Conservation (phyloP, 176 grass and related monocot species). For the Avena eriantha region DNA sequence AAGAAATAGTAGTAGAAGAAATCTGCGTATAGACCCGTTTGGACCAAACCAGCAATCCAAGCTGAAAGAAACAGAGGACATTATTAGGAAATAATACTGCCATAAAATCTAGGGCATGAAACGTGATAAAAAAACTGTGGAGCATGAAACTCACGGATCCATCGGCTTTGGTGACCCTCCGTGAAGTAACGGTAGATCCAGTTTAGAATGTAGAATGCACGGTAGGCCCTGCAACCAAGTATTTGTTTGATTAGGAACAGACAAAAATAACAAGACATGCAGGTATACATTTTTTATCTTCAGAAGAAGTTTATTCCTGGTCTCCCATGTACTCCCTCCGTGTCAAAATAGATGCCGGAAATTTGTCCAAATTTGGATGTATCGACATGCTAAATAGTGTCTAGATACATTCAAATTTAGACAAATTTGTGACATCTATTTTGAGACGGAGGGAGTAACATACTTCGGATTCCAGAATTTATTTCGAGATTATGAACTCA, state of each 20-base stretch:
- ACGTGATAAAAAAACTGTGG: background rate
- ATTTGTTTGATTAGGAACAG: background rate
- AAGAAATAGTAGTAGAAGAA: conserved; percentile 99
- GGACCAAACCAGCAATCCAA: conserved; percentile 91
- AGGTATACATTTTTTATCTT: background rate
- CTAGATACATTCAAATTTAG: too few relatives aligned
- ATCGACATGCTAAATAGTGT: too few relatives aligned
- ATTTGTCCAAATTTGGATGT: too few relatives aligned
- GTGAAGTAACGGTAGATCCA: conserved; percentile 95
- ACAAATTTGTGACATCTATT: too few relatives aligned
- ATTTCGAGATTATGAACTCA: background rate
- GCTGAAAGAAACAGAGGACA: conserved; percentile 53
- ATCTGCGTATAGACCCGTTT: conserved; percentile 90
- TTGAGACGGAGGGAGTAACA: background rate
- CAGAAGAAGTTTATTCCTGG: background rate
- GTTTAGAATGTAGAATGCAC: conserved; percentile 92
- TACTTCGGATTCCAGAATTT: too few relatives aligned
- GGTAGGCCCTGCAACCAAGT: conserved; percentile 70
- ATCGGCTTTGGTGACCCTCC: conserved; percentile 73
- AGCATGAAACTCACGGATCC: conserved; percentile 70
- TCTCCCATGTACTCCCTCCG: background rate
- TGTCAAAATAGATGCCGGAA: too few relatives aligned
- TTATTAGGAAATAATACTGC: conserved; percentile 37
- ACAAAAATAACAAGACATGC: background rate
- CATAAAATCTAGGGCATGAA: too few relatives aligned